phyloP scores from a whole-genome alignment of 2,329 filamentous ascomycete species.

The Fusarium beomiforme region DNA sequence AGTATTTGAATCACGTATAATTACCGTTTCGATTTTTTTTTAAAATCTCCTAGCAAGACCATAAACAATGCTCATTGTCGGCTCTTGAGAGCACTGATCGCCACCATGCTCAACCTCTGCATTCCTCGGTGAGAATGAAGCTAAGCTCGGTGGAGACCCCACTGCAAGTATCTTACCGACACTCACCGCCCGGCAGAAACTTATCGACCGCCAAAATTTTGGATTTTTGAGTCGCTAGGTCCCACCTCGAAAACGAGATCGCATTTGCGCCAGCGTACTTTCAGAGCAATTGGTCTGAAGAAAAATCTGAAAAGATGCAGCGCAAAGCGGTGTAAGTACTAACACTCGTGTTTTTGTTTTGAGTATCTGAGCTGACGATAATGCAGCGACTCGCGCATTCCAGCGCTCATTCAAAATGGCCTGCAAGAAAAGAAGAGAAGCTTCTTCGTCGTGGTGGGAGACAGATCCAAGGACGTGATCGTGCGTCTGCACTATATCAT shows the following conservation, averaged over 20 bases:
- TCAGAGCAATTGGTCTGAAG: slow-evolving; percentile 41
- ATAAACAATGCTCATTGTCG: neutral
- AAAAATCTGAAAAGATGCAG: slow-evolving; percentile 58
- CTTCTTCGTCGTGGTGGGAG: slow-evolving; percentile 95
- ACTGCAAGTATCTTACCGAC: slow-evolving; percentile 11
- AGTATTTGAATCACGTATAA: no score
- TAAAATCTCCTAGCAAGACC: no score
- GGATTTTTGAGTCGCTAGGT: slow-evolving; percentile 45
- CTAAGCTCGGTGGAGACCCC: slow-evolving; percentile 14
- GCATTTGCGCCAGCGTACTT: slow-evolving; percentile 45
- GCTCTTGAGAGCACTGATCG: neutral
- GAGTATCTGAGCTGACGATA: slow-evolving; percentile 4
- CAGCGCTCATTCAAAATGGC: slow-evolving; percentile 89
- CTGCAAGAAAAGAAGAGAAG: slow-evolving; percentile 96
- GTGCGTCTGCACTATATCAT: slow-evolving; percentile 94
- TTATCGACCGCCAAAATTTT: slow-evolving; percentile 51
- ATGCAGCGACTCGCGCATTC: slow-evolving; percentile 84
- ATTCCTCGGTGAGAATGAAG: slow-evolving; percentile 7
- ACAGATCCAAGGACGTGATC: slow-evolving; percentile 95
- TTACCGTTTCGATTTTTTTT: no score
- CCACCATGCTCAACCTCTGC: neutral
- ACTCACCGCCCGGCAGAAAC: slow-evolving; percentile 54
- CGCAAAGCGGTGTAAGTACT: slow-evolving; percentile 65
- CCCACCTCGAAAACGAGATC: slow-evolving; percentile 40
- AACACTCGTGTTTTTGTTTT: rapidly evolving